phyloP scores from a whole-genome alignment of 176 grass and related monocot genomes.

The Carex pumila region DNA sequence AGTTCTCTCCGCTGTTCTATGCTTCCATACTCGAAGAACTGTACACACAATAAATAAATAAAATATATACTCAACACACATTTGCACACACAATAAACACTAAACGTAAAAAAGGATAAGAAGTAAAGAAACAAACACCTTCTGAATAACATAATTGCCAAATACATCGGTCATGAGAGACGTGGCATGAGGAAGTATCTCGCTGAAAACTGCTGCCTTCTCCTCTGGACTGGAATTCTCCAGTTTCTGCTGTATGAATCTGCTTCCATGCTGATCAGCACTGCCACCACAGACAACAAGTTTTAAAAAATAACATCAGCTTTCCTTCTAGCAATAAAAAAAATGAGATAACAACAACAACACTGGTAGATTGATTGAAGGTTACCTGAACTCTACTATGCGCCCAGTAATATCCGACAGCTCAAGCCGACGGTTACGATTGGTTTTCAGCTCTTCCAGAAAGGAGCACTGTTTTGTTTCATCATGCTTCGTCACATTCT shows the following conservation, averaged over 20 bases:
- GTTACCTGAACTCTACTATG: slow-evolving; percentile 87
- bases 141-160: slow-evolving; percentile 99
- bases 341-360: slow-evolving; percentile 2
- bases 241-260: slow-evolving; percentile 98
- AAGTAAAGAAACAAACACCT: slow-evolving; percentile 36
- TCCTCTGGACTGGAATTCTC: slow-evolving; percentile 81
- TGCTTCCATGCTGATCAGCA: slow-evolving; percentile 94
- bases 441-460: slow-evolving; percentile 79
- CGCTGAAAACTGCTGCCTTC: slow-evolving; percentile 78
- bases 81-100: neutral
- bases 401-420: slow-evolving; percentile 69
- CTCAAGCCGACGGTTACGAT: slow-evolving; percentile 66
- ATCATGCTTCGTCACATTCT: slow-evolving; percentile 58
- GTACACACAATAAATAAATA: slow-evolving; percentile 8
- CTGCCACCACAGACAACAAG: slow-evolving; percentile 38
- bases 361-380: slow-evolving; percentile 28
- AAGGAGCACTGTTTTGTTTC: slow-evolving; percentile 61
- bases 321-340: neutral
- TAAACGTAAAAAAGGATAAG: neutral
- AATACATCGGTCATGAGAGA: slow-evolving; percentile 94
- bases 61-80: neutral
- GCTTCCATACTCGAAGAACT: slow-evolving; percentile 97
- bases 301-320: neutral
- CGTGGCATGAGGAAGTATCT: slow-evolving; percentile 82
- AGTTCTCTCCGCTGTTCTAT: slow-evolving; percentile 85